phyloP scores from a whole-genome alignment of 768 basidiomycete species.

The Tricholoma sp. region DNA sequence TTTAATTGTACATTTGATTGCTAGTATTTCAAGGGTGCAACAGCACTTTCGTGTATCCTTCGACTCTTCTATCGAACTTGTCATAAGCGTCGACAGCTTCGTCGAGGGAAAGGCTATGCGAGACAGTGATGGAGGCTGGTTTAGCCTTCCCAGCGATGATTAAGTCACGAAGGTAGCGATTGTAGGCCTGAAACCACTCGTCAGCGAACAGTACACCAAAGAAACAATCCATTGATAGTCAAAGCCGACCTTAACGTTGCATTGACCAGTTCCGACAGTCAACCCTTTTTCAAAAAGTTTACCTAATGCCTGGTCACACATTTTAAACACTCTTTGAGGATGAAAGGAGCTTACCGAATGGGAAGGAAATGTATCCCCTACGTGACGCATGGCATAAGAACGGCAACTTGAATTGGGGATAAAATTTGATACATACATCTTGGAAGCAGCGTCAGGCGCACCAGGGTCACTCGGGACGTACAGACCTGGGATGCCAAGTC shows the following conservation, averaged over 20 bases:
- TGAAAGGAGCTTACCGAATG: conserved; percentile 31
- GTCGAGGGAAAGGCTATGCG: conserved; percentile 45
- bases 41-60: conserved; percentile 50
- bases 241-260: conserved; percentile 43
- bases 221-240: no score
- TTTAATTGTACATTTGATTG: no score
- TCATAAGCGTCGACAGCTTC: conserved; percentile 45
- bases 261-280: conserved; percentile 49
- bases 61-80: conserved; percentile 49
- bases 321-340: background rate
- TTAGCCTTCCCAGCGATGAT: conserved; percentile 51
- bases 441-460: conserved; percentile 46
- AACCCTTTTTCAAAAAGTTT: conserved; percentile 54
- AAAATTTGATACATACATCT: conserved; percentile 30
- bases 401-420: background rate
- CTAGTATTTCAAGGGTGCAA: conserved; percentile 35
- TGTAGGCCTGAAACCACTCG: conserved; percentile 33
- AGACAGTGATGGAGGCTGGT: conserved; percentile 46
- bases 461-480: conserved; percentile 56
- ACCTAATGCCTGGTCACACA: conserved; percentile 5
- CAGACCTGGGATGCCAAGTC: conserved; percentile 53
- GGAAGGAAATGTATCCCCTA: conserved; percentile 48
- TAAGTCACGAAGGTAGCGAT: conserved; percentile 48
- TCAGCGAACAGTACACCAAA: background rate
- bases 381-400: background rate